These are phyloP conservation scores for Monilinia fructicola DNA, from an alignment of 2,329 filamentous ascomycete genomes.

Conservation along the genomic window DNA sequence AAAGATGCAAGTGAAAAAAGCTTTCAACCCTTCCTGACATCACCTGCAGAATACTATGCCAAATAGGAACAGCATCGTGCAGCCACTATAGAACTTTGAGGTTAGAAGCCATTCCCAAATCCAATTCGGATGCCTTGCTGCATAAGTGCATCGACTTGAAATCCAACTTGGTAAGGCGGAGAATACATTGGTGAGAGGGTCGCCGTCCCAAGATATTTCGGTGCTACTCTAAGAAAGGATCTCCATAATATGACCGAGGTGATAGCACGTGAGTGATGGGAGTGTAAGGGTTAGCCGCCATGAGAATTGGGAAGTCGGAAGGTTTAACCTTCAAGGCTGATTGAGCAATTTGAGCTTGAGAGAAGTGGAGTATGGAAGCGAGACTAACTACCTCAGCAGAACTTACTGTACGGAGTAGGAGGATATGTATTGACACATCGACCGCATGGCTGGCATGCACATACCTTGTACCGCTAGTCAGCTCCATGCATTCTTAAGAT, in stretches of 20 bases:
- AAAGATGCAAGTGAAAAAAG: background rate
- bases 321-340: conserved; percentile 11
- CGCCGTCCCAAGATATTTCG: conserved; percentile 7
- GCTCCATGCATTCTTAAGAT: background rate
- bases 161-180: background rate
- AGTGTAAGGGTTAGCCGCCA: background rate
- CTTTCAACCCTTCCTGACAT: conserved; percentile 4
- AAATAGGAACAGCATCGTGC: background rate
- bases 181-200: background rate
- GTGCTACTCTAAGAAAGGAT: background rate
- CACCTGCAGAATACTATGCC: conserved; percentile 3
- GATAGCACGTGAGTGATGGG: background rate
- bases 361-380: background rate
- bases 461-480: background rate
- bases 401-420: background rate
- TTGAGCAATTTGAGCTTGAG: background rate
- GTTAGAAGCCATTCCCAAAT: background rate
- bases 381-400: too few species aligned
- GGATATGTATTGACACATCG: conserved; percentile 3
- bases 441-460: conserved; percentile 3
- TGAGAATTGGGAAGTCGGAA: background rate
- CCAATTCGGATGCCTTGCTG: background rate
- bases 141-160: background rate
- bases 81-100: background rate
- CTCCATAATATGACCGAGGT: conserved; percentile 17